phyloP scores from a whole-genome alignment of 192 early-diverging fungal genomes.

The Lobosporangium transversale region DNA sequence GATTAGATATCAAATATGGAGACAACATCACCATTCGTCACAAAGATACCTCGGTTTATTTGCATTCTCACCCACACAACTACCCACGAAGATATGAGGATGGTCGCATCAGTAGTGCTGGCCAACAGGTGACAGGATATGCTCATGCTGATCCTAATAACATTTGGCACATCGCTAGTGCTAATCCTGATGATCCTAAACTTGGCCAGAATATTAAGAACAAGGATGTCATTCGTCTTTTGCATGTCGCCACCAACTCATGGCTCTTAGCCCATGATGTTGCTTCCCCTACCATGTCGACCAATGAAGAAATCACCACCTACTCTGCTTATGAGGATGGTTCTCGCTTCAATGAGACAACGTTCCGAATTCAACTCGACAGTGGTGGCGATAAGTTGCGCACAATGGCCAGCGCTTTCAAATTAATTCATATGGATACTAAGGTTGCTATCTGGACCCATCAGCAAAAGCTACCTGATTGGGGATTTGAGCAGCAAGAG shows the following conservation, averaged over 20 bases:
- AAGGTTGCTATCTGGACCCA: constrained; percentile 85
- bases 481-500: constrained; percentile 90
- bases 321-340: constrained; percentile 64
- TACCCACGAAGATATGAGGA: constrained; percentile 95
- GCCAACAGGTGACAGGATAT: constrained; percentile 93
- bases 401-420: constrained; percentile 71
- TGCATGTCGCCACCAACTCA: constrained; percentile 68
- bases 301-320: constrained; percentile 75
- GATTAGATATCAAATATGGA: constrained; percentile 79
- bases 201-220: constrained; percentile 61
- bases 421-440: constrained; percentile 80
- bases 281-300: constrained; percentile 67
- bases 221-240: constrained; percentile 83
- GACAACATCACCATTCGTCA: constrained; percentile 85
- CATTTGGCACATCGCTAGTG: constrained; percentile 63
- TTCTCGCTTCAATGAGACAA: constrained; percentile 65
- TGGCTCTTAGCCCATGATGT: constrained; percentile 73
- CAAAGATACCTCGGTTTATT: constrained; percentile 73
- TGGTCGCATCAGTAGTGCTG: constrained; percentile 82
- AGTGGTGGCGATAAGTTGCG: constrained; percentile 61
- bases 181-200: constrained; percentile 54
- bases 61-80: constrained; percentile 80
- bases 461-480: constrained; percentile 76
- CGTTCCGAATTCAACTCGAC: constrained; percentile 71
- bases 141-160: constrained; percentile 78